phyloP scores from a whole-genome alignment of 2,329 filamentous ascomycete genomes.

The Sporothrix curviconia region DNA sequence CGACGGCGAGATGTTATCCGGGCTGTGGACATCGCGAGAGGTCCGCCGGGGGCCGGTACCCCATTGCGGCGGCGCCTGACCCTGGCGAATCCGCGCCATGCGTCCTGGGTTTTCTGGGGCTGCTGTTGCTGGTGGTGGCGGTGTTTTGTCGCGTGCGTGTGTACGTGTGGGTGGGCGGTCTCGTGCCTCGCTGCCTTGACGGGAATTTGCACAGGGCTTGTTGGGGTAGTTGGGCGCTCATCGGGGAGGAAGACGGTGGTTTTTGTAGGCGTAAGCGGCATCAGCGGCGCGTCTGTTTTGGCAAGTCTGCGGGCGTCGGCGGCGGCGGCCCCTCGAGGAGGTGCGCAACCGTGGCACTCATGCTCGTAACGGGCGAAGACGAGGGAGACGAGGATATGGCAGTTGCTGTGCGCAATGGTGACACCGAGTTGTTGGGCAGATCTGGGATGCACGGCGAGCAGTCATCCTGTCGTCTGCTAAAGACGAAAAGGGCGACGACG shows the following conservation, averaged over 20 bases:
- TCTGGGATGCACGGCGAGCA: no score
- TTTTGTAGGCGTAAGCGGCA: constrained; percentile 18
- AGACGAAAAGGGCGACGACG: no score
- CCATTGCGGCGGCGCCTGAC: background rate
- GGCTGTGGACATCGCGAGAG: constrained; percentile 38
- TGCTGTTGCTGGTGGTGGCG: constrained; percentile 23
- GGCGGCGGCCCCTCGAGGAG: constrained; percentile 11
- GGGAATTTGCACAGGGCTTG: constrained; percentile 52
- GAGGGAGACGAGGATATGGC: background rate
- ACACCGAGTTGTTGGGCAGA: background rate
- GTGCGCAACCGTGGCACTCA: background rate
- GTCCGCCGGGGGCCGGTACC: background rate
- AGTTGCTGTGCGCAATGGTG: background rate
- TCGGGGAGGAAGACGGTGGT: constrained; percentile 3
- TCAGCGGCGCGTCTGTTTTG: background rate
- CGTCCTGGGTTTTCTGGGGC: constrained; percentile 17
- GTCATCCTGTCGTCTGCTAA: no score
- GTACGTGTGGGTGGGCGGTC: constrained; percentile 25
- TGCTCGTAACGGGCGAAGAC: background rate
- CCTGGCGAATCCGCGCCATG: constrained; percentile 3
- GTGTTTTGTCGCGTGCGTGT: constrained; percentile 33
- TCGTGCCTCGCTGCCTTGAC: constrained; percentile 35
- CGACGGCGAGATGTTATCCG: constrained; percentile 51
- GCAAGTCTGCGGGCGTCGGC: background rate
- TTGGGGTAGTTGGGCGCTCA: constrained; percentile 33